Evolutionary conservation across 768 basidiomycete genomes (phyloP).

Genomic region (Russula virescens): DNA sequence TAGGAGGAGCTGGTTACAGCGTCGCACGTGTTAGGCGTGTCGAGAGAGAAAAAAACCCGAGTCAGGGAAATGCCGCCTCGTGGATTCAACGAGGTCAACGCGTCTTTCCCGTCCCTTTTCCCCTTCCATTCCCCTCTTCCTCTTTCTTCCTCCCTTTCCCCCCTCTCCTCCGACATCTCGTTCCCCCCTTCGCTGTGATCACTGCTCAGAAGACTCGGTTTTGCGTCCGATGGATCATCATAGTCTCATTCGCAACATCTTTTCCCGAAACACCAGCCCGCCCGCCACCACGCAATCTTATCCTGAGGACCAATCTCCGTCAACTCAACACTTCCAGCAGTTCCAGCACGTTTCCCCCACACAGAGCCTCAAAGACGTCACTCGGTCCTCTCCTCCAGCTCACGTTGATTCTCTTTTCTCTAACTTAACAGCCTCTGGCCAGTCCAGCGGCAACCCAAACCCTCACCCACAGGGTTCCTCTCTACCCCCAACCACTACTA

Average conservation of each 20-base stretch:
- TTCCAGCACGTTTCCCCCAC: constrained; percentile 33
- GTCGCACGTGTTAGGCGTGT: too few relatives aligned
- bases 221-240: constrained; percentile 21
- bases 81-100: constrained; percentile 23
- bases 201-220: constrained; percentile 4
- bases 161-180: background rate
- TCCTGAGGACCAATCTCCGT: constrained; percentile 21
- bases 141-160: background rate
- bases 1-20: too few relatives aligned
- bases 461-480: constrained; percentile 26
- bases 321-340: constrained; percentile 22
- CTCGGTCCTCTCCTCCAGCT: constrained; percentile 45
- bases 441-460: constrained; percentile 35
- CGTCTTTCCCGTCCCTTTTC: background rate
- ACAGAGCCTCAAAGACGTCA: constrained; percentile 33
- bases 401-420: constrained; percentile 69
- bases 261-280: constrained; percentile 24
- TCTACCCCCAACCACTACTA: constrained; percentile 29
- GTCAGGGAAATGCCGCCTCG: constrained; percentile 21
- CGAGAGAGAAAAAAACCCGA: constrained; percentile 22
- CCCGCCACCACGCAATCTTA: constrained; percentile 16
- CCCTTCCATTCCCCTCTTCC: background rate
- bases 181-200: background rate
- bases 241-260: constrained; percentile 23
- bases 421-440: constrained; percentile 38